Evolutionary conservation across 2,329 filamentous ascomycete genomes (phyloP), one percentile per base, ranked within the genome.

Genomic region (Aspergillus glaucus): DNA sequence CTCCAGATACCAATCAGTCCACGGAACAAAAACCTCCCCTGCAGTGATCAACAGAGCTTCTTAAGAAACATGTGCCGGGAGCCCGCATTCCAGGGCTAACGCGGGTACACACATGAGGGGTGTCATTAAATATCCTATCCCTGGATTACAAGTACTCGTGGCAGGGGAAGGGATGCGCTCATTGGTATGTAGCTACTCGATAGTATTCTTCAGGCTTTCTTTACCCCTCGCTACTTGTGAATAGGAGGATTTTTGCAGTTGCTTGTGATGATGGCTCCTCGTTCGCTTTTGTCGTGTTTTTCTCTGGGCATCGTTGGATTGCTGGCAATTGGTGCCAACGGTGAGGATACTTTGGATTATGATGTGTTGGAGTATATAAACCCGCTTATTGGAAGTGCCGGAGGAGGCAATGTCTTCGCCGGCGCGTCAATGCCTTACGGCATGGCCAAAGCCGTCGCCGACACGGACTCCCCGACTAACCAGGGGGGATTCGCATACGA

Each of bases 401-500:
- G 77, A 55, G 78, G 76, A 59, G 67, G 79, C 51, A 78, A 81
- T 63, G 78, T 81, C 37, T 81, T 81, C 53, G 68, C 78, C 2
- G 79, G 79, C 28, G 78, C 78, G 12, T 75, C 76, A 1, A 58
- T 77, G 30, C 78, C 78, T 2, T 80, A 79, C 52, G 77, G 75
- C 43, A 73, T 80, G 59, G 77, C 77, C 47, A 80, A 80, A 57
- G 76, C 77, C n/a, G 76, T 78, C 6, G 75, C 77, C 24, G 76
- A 80, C 58, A 76, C 77, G 17, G 66, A 78, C 47, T 73, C 67
- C 46, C 72, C 60, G 14, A 63, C 52, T 59, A 79, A 80, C 48
- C 78, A 81, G 52, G 79, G 77, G 41, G 79, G 79, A 1, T 81
- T 79, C 58, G 72, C 77, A 6, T 73, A 72, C 1, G 77, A 80